Conservation (phyloP, 2,329 filamentous ascomycete genomes). For the Colletotrichum simmondsii region DNA sequence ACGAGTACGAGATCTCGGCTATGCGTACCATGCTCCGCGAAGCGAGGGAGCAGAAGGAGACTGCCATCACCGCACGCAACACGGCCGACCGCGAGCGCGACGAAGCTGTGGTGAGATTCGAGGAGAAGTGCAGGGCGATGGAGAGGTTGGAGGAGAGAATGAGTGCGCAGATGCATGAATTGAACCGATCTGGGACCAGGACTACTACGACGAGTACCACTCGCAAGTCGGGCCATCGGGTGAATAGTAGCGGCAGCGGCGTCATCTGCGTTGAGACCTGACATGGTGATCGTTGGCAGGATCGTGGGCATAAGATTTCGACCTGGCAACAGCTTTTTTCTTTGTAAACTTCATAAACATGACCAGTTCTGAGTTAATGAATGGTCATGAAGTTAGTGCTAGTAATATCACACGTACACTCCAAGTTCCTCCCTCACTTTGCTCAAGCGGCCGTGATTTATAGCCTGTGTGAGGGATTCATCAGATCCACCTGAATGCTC, state of each 20-base stretch:
- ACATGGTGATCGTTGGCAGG: background rate
- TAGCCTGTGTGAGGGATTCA: background rate
- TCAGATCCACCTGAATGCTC: too few relatives aligned
- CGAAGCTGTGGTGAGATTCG: constrained; percentile 3
- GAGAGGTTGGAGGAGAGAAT: constrained; percentile 31
- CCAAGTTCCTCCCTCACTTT: background rate
- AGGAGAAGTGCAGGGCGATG: constrained; percentile 22
- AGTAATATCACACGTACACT: background rate
- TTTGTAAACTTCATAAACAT: background rate
- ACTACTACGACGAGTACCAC: background rate
- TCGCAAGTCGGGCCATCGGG: background rate
- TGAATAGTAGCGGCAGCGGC: background rate
- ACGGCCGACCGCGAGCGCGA: constrained; percentile 25
- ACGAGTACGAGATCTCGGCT: constrained; percentile 18
- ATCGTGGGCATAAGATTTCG: background rate
- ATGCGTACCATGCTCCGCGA: constrained; percentile 29
- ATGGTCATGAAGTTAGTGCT: background rate
- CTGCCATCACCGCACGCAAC: constrained; percentile 22
- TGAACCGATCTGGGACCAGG: background rate
- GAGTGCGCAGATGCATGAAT: constrained; percentile 19
- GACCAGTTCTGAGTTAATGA: background rate
- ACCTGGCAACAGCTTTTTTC: background rate
- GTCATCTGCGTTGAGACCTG: background rate
- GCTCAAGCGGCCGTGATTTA: background rate
- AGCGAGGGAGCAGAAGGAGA: constrained; percentile 28